These are phyloP conservation scores for Maudiozyma serrabonitensis DNA, from an alignment of 805 yeast genomes.

Conservation along the genomic window DNA sequence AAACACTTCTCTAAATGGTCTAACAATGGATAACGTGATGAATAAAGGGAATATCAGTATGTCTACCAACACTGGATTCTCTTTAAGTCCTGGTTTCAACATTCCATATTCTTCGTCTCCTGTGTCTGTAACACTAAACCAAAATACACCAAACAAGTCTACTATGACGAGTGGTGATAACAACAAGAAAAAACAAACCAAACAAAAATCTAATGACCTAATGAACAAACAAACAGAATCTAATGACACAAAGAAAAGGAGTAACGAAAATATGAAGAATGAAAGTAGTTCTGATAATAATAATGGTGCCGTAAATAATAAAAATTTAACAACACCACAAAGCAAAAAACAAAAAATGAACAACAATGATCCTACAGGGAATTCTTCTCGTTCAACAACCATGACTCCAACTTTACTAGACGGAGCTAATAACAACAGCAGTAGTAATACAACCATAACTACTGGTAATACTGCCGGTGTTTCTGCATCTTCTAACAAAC, in stretches of 20 bases:
- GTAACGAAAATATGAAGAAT: not conserved
- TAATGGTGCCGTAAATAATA: not conserved
- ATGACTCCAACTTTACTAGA: not conserved
- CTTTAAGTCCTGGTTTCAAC: slow-evolving; percentile 24
- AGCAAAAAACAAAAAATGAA: slow-evolving; percentile 2
- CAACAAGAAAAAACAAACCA: slow-evolving; percentile 1
- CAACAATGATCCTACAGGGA: not conserved
- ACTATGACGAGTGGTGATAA: not conserved
- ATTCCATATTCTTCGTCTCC: slow-evolving; percentile 73
- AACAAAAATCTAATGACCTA: slow-evolving; percentile 3
- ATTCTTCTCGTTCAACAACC: slow-evolving; percentile 3
- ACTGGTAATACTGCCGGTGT: not conserved
- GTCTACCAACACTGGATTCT: slow-evolving; percentile 12
- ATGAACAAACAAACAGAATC: slow-evolving; percentile 2
- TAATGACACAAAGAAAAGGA: slow-evolving; percentile 1
- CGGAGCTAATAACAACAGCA: not conserved
- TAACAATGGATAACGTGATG: not conserved
- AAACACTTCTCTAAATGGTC: not conserved
- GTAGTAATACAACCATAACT: not conserved
- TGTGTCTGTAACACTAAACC: slow-evolving; percentile 52
- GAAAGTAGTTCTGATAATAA: slow-evolving; percentile 1
- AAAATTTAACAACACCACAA: not conserved
- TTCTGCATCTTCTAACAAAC: not conserved
- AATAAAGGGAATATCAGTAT: not conserved
- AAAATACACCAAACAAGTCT: slow-evolving; percentile 3